Percentiles rank a stretch among this genome's conserved stretches.
These are phyloP conservation scores for Candida awuae DNA, from an alignment of 805 yeast species.

Conservation along the genomic window DNA sequence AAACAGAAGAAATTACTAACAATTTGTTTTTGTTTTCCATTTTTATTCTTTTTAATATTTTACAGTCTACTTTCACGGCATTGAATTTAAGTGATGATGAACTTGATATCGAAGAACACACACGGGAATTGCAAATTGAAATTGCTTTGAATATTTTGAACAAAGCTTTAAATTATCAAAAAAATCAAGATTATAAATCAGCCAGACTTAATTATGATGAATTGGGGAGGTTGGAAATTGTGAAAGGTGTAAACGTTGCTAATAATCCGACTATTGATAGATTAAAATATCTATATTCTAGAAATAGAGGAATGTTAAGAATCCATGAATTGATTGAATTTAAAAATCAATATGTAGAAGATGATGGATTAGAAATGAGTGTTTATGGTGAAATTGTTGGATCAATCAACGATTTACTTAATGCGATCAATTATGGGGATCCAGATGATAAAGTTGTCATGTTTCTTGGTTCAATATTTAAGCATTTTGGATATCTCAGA, in stretches of 20 bases:
- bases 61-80: slow-evolving; percentile 66
- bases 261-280: slow-evolving; percentile 60
- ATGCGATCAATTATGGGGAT: slow-evolving; percentile 58
- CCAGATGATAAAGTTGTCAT: slow-evolving; percentile 52
- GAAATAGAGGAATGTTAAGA: slow-evolving; percentile 74
- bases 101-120: slow-evolving; percentile 77
- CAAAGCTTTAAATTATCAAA: slow-evolving; percentile 57
- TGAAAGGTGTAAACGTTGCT: slow-evolving; percentile 36
- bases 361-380: slow-evolving; percentile 20
- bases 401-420: slow-evolving; percentile 52
- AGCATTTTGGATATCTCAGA: slow-evolving; percentile 39
- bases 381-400: slow-evolving; percentile 15
- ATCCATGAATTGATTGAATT: slow-evolving; percentile 27
- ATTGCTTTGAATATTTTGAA: slow-evolving; percentile 74
- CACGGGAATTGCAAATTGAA: slow-evolving; percentile 85
- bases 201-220: slow-evolving; percentile 53
- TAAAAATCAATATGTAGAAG: slow-evolving; percentile 2
- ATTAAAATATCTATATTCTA: slow-evolving; percentile 65
- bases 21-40: no score
- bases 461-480: slow-evolving; percentile 43
- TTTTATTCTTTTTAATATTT: no score
- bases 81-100: slow-evolving; percentile 73
- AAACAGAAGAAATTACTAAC: no score
- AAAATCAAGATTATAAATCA: slow-evolving; percentile 35
- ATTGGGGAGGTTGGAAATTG: slow-evolving; percentile 61